Conservation (phyloP, 306 rosid species). For the Pyrus bretschneideri region DNA sequence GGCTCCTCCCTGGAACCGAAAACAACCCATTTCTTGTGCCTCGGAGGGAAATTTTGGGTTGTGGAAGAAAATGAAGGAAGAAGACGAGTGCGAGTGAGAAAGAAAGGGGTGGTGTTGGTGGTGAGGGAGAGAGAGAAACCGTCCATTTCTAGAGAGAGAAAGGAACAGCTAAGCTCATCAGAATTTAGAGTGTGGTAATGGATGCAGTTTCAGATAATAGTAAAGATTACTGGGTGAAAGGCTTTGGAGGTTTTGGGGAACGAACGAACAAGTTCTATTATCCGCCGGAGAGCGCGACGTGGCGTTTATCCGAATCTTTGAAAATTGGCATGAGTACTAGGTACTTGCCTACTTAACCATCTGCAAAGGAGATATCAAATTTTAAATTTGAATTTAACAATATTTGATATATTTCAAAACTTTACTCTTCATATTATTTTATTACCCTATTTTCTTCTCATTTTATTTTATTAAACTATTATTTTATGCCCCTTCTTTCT, state of each 20-base stretch:
- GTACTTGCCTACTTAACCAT: no score
- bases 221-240: background rate
- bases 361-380: no score
- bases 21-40: conserved; percentile 29
- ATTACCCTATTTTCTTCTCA: no score
- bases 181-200: background rate
- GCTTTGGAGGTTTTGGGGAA: background rate
- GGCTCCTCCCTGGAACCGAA: conserved; percentile 53
- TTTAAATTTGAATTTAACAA: no score
- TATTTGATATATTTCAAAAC: no score
- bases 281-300: conserved; percentile 15
- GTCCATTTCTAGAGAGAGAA: conserved; percentile 40
- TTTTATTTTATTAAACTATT: no score
- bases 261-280: background rate
- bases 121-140: conserved; percentile 42
- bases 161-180: conserved; percentile 15
- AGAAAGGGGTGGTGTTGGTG: conserved; percentile 21
- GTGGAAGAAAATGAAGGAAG: conserved; percentile 28
- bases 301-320: background rate
- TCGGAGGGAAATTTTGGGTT: conserved; percentile 20
- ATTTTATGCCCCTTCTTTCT: no score
- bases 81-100: conserved; percentile 18
- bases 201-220: background rate
- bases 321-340: no score
- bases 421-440: no score